Evolutionary conservation across 1,139 yeast genomes (phyloP).

Genomic region (Geotrichum bryndzae): DNA sequence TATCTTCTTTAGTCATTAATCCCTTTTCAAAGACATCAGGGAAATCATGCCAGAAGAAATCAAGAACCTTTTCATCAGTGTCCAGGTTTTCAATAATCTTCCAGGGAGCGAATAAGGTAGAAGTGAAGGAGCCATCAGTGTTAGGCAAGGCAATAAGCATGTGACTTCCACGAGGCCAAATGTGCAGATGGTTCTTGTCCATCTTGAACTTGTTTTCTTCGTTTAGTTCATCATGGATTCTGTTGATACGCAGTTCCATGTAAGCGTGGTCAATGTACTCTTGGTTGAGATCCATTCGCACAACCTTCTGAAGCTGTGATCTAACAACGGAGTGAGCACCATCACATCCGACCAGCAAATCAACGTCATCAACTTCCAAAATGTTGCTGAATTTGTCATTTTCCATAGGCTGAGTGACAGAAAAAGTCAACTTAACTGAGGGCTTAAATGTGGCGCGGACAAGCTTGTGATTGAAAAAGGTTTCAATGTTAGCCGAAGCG

Average conservation of each 20-base stretch:
- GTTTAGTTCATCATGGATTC: slow-evolving; percentile 30
- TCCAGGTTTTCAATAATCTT: slow-evolving; percentile 51
- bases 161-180: slow-evolving; percentile 84
- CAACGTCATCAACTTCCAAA: slow-evolving; percentile 37
- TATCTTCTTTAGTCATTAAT: slow-evolving; percentile 56
- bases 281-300: slow-evolving; percentile 64
- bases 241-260: slow-evolving; percentile 68
- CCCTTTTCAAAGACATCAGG: slow-evolving; percentile 56
- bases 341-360: slow-evolving; percentile 74
- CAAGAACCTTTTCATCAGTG: slow-evolving; percentile 39
- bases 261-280: slow-evolving; percentile 82
- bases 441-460: slow-evolving; percentile 24
- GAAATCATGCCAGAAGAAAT: slow-evolving; percentile 57
- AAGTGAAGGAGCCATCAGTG: slow-evolving; percentile 78
- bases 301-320: slow-evolving; percentile 57
- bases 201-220: slow-evolving; percentile 42
- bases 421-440: slow-evolving; percentile 14
- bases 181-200: slow-evolving; percentile 75
- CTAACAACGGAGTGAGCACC: slow-evolving; percentile 80
- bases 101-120: slow-evolving; percentile 87
- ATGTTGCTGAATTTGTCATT: slow-evolving; percentile 11
- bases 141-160: slow-evolving; percentile 92
- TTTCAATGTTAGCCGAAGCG: slow-evolving; percentile 38
- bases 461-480: slow-evolving; percentile 57
- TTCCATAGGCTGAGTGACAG: slow-evolving; percentile 13